Evolutionary conservation across 139 green algal species (phyloP).

Genomic region (Pseudopediastrum boryanum): DNA sequence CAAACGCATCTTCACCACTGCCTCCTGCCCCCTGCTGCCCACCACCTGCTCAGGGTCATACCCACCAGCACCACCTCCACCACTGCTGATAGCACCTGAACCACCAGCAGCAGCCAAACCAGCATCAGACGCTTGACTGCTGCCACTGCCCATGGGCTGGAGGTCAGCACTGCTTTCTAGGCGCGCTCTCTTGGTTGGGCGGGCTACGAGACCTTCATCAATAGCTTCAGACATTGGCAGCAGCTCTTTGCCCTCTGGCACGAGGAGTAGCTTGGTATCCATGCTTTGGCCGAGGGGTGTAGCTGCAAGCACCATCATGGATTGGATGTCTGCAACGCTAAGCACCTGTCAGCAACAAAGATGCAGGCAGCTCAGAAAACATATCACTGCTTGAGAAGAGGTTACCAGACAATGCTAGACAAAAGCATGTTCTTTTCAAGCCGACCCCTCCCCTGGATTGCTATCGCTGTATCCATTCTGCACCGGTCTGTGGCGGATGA

Average conservation of each 20-base stretch:
- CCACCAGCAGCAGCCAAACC: not conserved
- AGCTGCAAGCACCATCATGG: conserved; percentile 36
- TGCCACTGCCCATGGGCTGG: not conserved
- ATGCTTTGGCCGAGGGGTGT: conserved; percentile 41
- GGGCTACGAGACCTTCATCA: conserved; percentile 12
- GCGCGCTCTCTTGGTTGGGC: conserved; percentile 18
- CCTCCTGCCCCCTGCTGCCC: conserved; percentile 15
- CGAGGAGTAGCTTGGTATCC: conserved; percentile 41
- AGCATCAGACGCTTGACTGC: not conserved
- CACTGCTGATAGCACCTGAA: not conserved
- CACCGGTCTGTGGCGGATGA: too few species aligned
- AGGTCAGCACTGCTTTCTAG: not conserved
- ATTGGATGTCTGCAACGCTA: conserved; percentile 1
- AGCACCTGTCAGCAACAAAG: not conserved
- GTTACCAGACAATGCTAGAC: too few species aligned
- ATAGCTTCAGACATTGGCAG: not conserved
- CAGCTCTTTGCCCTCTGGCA: conserved; percentile 9
- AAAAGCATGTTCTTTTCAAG: too few species aligned
- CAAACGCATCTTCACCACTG: conserved; percentile 9
- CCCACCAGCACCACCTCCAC: conserved; percentile 3
- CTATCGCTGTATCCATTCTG: too few species aligned
- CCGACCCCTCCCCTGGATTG: too few species aligned
- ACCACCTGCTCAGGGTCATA: conserved; percentile 18
- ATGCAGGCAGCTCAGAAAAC: conserved; percentile 15
- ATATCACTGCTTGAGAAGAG: too few species aligned